Percentiles rank a stretch among this genome's conserved stretches.
phyloP scores from a whole-genome alignment of 129 eudicot species.

The Heracleum sosnowskyi region DNA sequence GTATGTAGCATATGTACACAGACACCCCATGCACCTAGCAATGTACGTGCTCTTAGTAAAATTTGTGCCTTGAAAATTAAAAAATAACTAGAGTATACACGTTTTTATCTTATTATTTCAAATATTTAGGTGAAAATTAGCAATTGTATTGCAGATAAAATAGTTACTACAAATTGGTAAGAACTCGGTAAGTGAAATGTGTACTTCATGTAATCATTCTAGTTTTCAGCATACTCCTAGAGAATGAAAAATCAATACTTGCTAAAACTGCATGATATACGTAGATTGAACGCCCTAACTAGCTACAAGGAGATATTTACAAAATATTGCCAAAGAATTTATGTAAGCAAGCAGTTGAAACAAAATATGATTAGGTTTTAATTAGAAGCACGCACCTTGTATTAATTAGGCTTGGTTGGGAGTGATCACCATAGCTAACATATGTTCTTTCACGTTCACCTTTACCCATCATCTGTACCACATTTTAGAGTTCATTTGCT shows the following conservation, averaged over 20 bases:
- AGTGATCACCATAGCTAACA: slow-evolving; percentile 36
- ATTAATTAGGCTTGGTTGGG: slow-evolving; percentile 33
- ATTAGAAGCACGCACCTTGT: slow-evolving; percentile 28
- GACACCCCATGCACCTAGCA: too few species aligned
- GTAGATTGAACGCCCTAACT: background rate
- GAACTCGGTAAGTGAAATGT: background rate
- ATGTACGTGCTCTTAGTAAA: too few species aligned
- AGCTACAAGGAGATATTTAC: background rate
- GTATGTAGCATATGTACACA: too few species aligned
- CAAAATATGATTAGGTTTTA: background rate
- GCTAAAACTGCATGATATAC: too few species aligned
- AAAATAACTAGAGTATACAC: too few species aligned
- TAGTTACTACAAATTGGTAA: background rate
- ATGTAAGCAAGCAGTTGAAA: background rate
- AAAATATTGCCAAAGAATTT: too few species aligned
- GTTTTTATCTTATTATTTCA: too few species aligned
- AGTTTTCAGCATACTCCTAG: too few species aligned
- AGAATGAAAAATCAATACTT: too few species aligned
- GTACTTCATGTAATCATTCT: background rate
- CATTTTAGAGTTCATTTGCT: background rate
- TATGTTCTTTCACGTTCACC: slow-evolving; percentile 41
- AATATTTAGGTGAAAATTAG: too few species aligned
- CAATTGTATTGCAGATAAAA: background rate
- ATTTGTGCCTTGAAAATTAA: too few species aligned
- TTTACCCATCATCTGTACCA: slow-evolving; percentile 36